A percentile compares a stretch with the other conserved stretches of the same genome.
Evolutionary conservation across 2,329 filamentous ascomycete genomes (phyloP).

Genomic region (Knufia fluminis): DNA sequence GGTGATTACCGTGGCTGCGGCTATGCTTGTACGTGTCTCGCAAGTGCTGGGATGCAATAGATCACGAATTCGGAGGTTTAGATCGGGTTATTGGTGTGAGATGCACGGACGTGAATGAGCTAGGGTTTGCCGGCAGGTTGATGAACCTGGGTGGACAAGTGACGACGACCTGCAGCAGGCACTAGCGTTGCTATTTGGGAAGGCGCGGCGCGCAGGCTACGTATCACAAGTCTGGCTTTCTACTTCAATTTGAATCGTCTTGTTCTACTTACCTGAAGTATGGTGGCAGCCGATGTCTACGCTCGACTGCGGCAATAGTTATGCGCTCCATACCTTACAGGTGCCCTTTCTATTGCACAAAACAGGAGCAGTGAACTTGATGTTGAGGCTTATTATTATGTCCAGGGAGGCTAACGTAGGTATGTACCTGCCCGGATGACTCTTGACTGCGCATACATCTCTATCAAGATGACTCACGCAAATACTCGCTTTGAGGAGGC

Average conservation of each 20-base stretch:
- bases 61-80: background rate
- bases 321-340: too few relatives aligned
- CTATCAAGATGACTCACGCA: background rate
- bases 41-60: background rate
- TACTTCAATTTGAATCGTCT: too few relatives aligned
- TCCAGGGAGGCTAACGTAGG: background rate
- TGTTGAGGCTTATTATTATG: too few relatives aligned
- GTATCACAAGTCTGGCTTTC: too few relatives aligned
- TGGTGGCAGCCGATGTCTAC: too few relatives aligned
- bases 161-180: constrained; percentile 1
- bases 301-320: too few relatives aligned
- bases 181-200: constrained; percentile 1
- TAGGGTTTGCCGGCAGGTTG: background rate
- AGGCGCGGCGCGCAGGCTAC: background rate
- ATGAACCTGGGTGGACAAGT: background rate
- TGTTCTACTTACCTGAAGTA: too few relatives aligned
- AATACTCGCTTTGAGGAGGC: background rate
- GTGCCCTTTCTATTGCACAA: too few relatives aligned
- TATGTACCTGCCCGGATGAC: background rate
- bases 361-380: too few relatives aligned
- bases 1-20: background rate
- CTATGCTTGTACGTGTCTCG: background rate
- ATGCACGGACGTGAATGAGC: background rate
- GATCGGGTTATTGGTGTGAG: background rate
- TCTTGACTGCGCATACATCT: background rate